Evolutionary conservation across 495 filamentous ascomycete genomes (phyloP).

Genomic region (Aspergillus carlsbadensis): DNA sequence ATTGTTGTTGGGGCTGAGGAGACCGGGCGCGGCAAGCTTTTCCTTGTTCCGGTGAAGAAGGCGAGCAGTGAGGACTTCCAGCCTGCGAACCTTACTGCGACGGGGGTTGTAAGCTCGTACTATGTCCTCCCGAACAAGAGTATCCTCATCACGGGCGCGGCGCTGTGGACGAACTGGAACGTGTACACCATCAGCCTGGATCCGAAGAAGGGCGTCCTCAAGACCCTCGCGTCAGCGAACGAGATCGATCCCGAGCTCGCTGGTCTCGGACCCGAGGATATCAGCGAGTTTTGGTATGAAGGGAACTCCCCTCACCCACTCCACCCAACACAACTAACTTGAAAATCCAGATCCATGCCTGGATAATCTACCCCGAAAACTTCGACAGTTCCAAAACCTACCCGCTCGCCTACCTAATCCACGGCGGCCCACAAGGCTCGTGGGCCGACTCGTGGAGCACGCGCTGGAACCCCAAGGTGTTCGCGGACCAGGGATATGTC

Average conservation of each 20-base stretch:
- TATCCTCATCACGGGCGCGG: conserved; percentile 32
- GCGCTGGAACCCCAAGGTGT: conserved; percentile 52
- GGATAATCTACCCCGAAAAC: conserved; percentile 44
- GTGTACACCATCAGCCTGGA: conserved; percentile 32
- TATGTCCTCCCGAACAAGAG: conserved; percentile 33
- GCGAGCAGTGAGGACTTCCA: conserved; percentile 27
- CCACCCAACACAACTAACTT: neutral
- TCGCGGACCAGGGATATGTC: conserved; percentile 58
- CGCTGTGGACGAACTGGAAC: conserved; percentile 35
- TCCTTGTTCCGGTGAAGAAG: conserved; percentile 30
- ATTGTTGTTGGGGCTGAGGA: conserved; percentile 36
- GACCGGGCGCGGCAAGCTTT: conserved; percentile 27
- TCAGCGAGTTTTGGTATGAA: conserved; percentile 40
- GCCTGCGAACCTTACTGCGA: conserved; percentile 33
- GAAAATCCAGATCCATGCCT: conserved; percentile 44
- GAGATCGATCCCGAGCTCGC: conserved; percentile 36
- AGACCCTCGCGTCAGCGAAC: conserved; percentile 30
- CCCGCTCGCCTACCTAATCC: conserved; percentile 50
- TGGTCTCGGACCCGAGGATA: conserved; percentile 26
- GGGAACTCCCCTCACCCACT: conserved; percentile 38
- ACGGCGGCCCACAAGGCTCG: conserved; percentile 53
- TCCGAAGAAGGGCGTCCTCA: conserved; percentile 24
- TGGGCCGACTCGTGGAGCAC: conserved; percentile 51
- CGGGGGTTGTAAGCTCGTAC: conserved; percentile 24
- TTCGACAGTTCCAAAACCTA: conserved; percentile 49